phyloP scores from a whole-genome alignment of 2,329 filamentous ascomycete species.

The Fusarium multiceps region DNA sequence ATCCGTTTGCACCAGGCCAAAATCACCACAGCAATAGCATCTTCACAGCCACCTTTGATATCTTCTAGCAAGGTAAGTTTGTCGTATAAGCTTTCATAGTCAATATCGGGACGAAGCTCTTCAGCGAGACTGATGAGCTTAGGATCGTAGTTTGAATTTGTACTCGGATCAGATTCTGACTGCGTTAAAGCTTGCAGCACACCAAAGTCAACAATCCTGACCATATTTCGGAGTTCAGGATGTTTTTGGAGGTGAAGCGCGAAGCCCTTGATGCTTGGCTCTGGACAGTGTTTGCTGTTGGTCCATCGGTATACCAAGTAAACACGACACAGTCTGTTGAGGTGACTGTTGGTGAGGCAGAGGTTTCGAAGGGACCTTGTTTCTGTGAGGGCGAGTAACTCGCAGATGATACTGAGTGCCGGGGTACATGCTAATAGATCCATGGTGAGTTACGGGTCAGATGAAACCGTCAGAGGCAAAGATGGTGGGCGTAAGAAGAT shows the following conservation, averaged over 20 bases:
- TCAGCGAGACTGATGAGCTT: neutral
- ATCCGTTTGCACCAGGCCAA: neutral
- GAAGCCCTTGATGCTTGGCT: neutral
- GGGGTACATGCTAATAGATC: neutral
- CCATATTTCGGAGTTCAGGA: neutral
- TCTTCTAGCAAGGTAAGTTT: neutral
- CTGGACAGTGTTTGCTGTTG: neutral
- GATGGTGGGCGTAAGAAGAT: too few relatives aligned
- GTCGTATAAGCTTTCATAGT: neutral
- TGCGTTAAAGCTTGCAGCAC: neutral
- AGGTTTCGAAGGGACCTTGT: neutral
- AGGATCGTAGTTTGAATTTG: neutral
- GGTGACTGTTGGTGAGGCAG: neutral
- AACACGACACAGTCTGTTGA: neutral
- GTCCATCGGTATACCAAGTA: neutral
- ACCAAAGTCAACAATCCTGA: neutral
- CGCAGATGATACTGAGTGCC: neutral
- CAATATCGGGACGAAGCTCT: neutral
- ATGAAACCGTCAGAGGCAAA: neutral
- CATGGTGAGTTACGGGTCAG: neutral
- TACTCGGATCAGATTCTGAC: neutral
- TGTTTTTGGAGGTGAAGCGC: neutral
- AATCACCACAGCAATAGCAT: neutral
- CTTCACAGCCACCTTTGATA: neutral
- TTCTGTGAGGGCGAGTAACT: rapidly evolving